Percentiles rank a stretch among this genome's conserved stretches.
These are phyloP conservation scores for Thielaviopsis punctulata DNA, from an alignment of 2,329 filamentous ascomycete genomes.

Conservation along the genomic window DNA sequence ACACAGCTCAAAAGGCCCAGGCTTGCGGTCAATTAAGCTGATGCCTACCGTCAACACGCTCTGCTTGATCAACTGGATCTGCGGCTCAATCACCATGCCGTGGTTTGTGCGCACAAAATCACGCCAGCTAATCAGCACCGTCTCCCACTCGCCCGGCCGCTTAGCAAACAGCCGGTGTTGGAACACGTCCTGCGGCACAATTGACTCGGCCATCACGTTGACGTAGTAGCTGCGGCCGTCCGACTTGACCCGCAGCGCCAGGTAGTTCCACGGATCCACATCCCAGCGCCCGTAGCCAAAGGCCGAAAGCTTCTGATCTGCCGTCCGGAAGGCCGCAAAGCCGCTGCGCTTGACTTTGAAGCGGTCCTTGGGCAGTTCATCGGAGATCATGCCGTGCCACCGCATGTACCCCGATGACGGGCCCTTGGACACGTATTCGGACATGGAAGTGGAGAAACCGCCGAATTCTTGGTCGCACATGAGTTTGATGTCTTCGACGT, in stretches of 20 bases:
- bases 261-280: slow-evolving; percentile 73
- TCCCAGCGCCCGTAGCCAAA: slow-evolving; percentile 81
- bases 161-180: slow-evolving; percentile 77
- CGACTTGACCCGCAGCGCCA: slow-evolving; percentile 75
- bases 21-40: slow-evolving; percentile 73
- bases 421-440: slow-evolving; percentile 40
- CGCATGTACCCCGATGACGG: slow-evolving; percentile 37
- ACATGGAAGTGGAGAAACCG: slow-evolving; percentile 57
- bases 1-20: slow-evolving; percentile 73
- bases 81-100: slow-evolving; percentile 80
- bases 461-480: slow-evolving; percentile 82
- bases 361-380: slow-evolving; percentile 55
- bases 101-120: slow-evolving; percentile 93
- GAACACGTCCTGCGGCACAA: slow-evolving; percentile 88
- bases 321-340: slow-evolving; percentile 80
- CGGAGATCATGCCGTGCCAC: slow-evolving; percentile 82
- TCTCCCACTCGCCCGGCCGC: slow-evolving; percentile 80
- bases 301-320: slow-evolving; percentile 57
- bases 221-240: slow-evolving; percentile 87
- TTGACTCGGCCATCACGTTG: slow-evolving; percentile 86
- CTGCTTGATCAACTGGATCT: slow-evolving; percentile 73
- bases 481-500: slow-evolving; percentile 43
- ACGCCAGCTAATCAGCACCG: slow-evolving; percentile 74
- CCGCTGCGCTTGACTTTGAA: slow-evolving; percentile 65
- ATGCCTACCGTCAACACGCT: slow-evolving; percentile 76